Conservation (phyloP, 176 grass and related monocot genomes). For the Poa pratensis region DNA sequence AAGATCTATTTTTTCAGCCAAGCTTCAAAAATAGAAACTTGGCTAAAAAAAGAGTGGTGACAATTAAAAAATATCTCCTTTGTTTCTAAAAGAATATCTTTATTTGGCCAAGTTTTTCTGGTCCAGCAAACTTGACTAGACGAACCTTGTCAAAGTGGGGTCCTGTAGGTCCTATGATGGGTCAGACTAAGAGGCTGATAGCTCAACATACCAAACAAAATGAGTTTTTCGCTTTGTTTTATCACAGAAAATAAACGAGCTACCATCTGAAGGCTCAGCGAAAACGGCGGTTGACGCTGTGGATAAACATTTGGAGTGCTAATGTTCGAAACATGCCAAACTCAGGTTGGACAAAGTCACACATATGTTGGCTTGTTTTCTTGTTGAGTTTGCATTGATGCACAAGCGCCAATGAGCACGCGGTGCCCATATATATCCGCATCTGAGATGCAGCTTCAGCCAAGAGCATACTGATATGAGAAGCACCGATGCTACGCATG, state of each 20-base stretch:
- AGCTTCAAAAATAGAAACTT: background rate
- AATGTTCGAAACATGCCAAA: constrained; percentile 10
- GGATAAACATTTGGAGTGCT: background rate
- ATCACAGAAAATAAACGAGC: background rate
- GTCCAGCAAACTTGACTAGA: background rate
- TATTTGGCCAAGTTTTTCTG: background rate
- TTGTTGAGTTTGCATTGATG: background rate
- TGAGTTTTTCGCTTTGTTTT: background rate
- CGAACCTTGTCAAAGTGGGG: background rate
- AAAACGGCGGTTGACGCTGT: background rate
- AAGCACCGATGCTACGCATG: background rate
- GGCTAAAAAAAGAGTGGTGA: background rate
- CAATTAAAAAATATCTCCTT: background rate
- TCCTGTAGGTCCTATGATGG: background rate
- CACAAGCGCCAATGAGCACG: background rate
- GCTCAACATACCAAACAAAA: background rate
- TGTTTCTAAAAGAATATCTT: background rate
- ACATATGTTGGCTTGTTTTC: background rate
- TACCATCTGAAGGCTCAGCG: background rate
- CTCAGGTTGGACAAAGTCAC: background rate
- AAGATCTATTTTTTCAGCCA: background rate
- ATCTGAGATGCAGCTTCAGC: background rate
- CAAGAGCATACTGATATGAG: background rate
- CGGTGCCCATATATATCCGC: background rate
- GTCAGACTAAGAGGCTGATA: background rate